phyloP scores from a whole-genome alignment of 2,329 filamentous ascomycete species.

The Paraphaeosphaeria sporulosa region DNA sequence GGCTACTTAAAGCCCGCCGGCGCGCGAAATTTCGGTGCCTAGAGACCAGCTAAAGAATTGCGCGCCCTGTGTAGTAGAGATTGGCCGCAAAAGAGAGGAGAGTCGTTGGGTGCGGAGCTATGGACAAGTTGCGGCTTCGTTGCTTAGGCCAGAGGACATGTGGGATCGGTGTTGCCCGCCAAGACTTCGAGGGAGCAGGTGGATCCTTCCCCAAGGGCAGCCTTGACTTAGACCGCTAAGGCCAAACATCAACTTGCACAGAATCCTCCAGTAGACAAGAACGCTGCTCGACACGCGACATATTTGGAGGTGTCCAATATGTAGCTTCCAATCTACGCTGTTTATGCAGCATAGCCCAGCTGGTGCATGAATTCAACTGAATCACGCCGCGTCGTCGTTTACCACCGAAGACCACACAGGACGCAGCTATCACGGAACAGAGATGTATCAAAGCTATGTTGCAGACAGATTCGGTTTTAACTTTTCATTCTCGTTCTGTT shows the following conservation, averaged over 20 bases:
- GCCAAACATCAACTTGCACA: neutral
- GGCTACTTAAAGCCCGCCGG: slow-evolving; percentile 49
- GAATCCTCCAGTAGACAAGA: no score
- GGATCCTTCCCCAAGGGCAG: slow-evolving; percentile 27
- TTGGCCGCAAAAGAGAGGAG: slow-evolving; percentile 10
- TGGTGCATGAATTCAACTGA: no score
- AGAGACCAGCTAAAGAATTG: neutral
- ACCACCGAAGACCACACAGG: neutral
- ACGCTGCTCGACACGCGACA: no score
- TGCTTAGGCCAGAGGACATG: slow-evolving; percentile 14
- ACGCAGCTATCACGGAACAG: neutral
- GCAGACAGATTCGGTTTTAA: slow-evolving; percentile 26
- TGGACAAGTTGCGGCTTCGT: slow-evolving; percentile 17
- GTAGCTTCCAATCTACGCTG: no score
- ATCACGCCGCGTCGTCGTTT: neutral
- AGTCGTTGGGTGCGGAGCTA: neutral
- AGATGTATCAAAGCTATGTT: neutral
- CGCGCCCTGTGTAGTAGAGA: neutral
- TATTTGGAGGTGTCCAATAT: no score
- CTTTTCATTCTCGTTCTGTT: slow-evolving; percentile 37
- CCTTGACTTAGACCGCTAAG: slow-evolving; percentile 15
- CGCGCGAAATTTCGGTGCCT: slow-evolving; percentile 20
- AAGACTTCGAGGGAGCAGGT: slow-evolving; percentile 39
- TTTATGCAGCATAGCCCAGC: no score
- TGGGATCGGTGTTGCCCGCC: slow-evolving; percentile 40